These are phyloP conservation scores for Rusavskia elegans DNA, from an alignment of 495 filamentous ascomycete species.

Conservation along the genomic window DNA sequence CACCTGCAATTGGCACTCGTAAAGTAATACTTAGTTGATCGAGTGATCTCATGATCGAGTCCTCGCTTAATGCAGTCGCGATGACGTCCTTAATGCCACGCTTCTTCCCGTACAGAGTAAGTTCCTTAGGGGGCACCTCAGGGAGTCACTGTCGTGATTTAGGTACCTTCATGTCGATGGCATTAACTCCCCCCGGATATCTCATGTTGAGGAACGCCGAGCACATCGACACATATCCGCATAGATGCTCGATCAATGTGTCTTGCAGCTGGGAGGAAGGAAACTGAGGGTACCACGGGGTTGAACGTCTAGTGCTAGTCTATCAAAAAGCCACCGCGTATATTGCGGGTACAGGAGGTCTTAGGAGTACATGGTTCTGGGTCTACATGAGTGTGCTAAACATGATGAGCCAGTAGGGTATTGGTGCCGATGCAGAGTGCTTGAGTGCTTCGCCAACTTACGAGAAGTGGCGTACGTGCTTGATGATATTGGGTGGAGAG, in stretches of 20 bases:
- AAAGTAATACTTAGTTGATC: too few species aligned
- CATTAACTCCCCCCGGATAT: too few species aligned
- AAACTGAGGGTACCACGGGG: neutral
- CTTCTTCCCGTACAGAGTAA: too few species aligned
- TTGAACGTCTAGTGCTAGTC: neutral
- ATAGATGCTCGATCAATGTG: neutral
- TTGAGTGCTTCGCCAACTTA: neutral
- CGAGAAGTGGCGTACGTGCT: conserved; percentile 3
- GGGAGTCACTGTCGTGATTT: too few species aligned
- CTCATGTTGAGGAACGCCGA: too few species aligned
- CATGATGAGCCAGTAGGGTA: neutral
- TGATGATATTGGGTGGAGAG: conserved; percentile 8
- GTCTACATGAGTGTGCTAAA: conserved; percentile 7
- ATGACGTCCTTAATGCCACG: too few species aligned
- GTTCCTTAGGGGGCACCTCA: too few species aligned
- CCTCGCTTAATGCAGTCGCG: too few species aligned
- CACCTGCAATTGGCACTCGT: too few species aligned
- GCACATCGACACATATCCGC: too few species aligned
- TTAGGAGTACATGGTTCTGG: conserved; percentile 8
- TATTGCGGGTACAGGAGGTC: neutral
- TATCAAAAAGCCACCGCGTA: neutral
- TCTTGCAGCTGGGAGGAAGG: neutral
- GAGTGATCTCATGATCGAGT: too few species aligned
- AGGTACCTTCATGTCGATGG: too few species aligned
- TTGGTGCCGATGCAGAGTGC: neutral